These are phyloP conservation scores for Alternaria triticina DNA, from an alignment of 2,329 filamentous ascomycete species.

Conservation along the genomic window DNA sequence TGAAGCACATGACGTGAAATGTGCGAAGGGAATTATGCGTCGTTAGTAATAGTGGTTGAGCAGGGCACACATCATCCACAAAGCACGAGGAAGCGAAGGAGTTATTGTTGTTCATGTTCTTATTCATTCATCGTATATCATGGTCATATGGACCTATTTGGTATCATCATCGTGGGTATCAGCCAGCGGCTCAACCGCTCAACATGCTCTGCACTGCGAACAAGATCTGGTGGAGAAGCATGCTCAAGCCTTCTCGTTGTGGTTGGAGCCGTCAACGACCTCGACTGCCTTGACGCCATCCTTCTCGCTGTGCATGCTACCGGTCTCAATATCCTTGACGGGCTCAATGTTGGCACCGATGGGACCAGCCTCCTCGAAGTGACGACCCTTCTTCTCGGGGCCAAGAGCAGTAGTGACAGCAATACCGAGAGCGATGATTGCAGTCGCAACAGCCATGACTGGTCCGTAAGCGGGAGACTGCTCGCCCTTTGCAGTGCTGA, in stretches of 20 bases:
- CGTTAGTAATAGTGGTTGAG: not conserved
- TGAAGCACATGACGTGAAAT: not conserved
- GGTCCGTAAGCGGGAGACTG: slow-evolving; percentile 74
- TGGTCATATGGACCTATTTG: not conserved
- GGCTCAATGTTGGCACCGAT: slow-evolving; percentile 51
- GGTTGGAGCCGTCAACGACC: slow-evolving; percentile 16
- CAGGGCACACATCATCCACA: not conserved
- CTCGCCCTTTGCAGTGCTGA: slow-evolving; percentile 62
- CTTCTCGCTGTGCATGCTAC: slow-evolving; percentile 38
- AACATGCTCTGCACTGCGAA: not conserved
- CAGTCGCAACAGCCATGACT: slow-evolving; percentile 77
- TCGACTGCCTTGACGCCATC: slow-evolving; percentile 27
- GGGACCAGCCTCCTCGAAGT: slow-evolving; percentile 68
- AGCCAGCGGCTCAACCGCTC: not conserved
- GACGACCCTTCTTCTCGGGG: slow-evolving; percentile 74
- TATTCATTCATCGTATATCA: slow-evolving; percentile 1
- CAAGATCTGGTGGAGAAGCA: not conserved
- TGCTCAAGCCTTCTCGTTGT: slow-evolving; percentile 10
- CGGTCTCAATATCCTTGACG: slow-evolving; percentile 43
- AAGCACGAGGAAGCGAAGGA: not conserved
- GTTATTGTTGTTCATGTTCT: not conserved
- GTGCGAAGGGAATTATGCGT: not conserved
- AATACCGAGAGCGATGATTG: slow-evolving; percentile 76
- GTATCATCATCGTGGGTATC: not conserved
- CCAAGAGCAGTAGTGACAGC: slow-evolving; percentile 71